Conservation (phyloP, 352 stramenopile genomes). For the Phytopythium aichiense region DNA sequence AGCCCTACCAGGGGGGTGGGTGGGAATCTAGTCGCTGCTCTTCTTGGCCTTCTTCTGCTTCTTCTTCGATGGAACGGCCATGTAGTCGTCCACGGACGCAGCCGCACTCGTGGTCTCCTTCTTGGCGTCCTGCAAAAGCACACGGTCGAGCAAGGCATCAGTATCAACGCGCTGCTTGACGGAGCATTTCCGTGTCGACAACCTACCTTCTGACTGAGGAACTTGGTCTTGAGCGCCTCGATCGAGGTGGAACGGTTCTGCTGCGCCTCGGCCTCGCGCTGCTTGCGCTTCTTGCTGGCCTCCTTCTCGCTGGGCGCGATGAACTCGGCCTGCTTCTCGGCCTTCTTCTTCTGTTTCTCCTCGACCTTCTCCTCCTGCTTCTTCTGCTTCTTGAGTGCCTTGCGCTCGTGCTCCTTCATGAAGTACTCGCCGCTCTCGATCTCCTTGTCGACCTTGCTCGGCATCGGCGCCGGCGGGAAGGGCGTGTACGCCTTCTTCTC, state of each 20-base stretch:
- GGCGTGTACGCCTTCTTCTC: slow-evolving; percentile 98
- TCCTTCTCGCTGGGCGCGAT: slow-evolving; percentile 79
- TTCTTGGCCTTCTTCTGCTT: slow-evolving; percentile 55
- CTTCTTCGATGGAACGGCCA: slow-evolving; percentile 52
- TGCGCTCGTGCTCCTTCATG: slow-evolving; percentile 94
- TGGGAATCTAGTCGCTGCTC: slow-evolving; percentile 10
- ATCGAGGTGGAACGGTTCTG: slow-evolving; percentile 54
- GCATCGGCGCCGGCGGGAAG: slow-evolving; percentile 95
- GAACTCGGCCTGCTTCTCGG: slow-evolving; percentile 68
- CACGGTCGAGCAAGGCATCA: not conserved
- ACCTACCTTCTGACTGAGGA: slow-evolving; percentile 71
- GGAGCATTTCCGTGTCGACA: too few relatives aligned
- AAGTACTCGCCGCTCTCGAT: slow-evolving; percentile 99
- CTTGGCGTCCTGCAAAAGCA: slow-evolving; percentile 25
- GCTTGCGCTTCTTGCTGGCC: slow-evolving; percentile 73
- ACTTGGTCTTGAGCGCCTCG: slow-evolving; percentile 78
- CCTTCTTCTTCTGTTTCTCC: slow-evolving; percentile 62
- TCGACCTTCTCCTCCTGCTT: slow-evolving; percentile 71
- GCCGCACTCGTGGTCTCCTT: slow-evolving; percentile 21
- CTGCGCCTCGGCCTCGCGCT: slow-evolving; percentile 47
- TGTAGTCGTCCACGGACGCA: slow-evolving; percentile 57
- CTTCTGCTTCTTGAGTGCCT: slow-evolving; percentile 89
- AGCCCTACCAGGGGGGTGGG: not conserved
- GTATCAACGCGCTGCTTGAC: not conserved
- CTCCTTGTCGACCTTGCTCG: slow-evolving; percentile 98